Conservation (phyloP, 805 yeast species). For the Saturnispora gosingensis region DNA sequence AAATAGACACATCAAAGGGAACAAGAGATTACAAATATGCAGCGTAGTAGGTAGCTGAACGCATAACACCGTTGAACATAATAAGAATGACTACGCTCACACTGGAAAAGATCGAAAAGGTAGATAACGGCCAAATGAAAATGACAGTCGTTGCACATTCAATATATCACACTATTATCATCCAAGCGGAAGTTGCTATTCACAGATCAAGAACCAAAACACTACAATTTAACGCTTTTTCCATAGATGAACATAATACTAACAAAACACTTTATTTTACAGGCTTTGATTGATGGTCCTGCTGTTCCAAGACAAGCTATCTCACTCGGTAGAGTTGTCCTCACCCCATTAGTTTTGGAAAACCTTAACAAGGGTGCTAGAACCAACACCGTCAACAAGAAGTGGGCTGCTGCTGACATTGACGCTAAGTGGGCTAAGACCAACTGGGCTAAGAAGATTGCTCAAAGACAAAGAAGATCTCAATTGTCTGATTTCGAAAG, state of each 20-base stretch:
- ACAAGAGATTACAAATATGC: too few relatives aligned
- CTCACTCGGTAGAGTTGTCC: constrained; percentile 76
- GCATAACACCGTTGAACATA: too few relatives aligned
- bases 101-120: too few relatives aligned
- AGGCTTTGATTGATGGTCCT: constrained; percentile 97
- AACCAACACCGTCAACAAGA: constrained; percentile 77
- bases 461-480: constrained; percentile 89
- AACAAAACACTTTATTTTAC: constrained; percentile 10
- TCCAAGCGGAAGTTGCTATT: too few relatives aligned
- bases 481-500: constrained; percentile 95
- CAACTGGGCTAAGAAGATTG: constrained; percentile 97
- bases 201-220: too few relatives aligned
- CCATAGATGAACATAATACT: neutral
- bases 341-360: constrained; percentile 85
- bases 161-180: too few relatives aligned
- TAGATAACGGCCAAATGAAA: too few relatives aligned
- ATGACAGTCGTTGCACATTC: too few relatives aligned
- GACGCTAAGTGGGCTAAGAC: constrained; percentile 87
- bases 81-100: too few relatives aligned
- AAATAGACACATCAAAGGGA: too few relatives aligned
- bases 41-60: too few relatives aligned
- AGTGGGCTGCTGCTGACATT: constrained; percentile 86
- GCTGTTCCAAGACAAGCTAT: constrained; percentile 88
- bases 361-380: constrained; percentile 92
- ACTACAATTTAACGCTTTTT: neutral